Evolutionary conservation across 768 basidiomycete genomes (phyloP), one percentile per base, ranked within the genome.

Genomic region (Pleurotus sapidus): DNA sequence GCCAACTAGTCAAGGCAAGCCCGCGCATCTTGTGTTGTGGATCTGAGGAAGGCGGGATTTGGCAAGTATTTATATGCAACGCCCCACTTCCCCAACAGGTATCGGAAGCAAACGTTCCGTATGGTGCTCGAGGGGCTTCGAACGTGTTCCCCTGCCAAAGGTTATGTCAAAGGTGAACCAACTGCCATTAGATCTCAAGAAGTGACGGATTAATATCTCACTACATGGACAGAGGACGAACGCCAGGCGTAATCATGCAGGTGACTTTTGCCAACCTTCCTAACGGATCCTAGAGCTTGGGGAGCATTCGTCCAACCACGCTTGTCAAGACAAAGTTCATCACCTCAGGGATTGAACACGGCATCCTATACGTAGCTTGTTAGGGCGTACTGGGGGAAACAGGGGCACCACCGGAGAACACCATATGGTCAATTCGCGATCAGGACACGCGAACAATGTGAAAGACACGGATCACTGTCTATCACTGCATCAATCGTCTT

Each of bases 171-270:
- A 24, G 15, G 7, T 17, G 18, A 54, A 0, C 14, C 3, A n/a
- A 20, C 51, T 54, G 39, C 51, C 51, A 54, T 54, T 54, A n/a
- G 39, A 54, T 54, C 51, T 54, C 51, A 25, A 54, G 37, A 54
- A 54, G 3, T 54, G 51, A 39, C 25, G 51, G 24, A 43, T 15
- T 23, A 6, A 42, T 8, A 20, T 6, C 18, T 14, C 39, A 20
- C 39, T 38, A 54, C 42, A 25, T 54, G 51, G 51, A 23, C 51
- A 54, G 39, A 17, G 49, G 25, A 9, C 8, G 2, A 49, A 7
- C 24, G 4, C 49, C 49, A 50, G 42, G 51, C 27, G 37, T 38
- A 8, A 17, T 18, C 49, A 42, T 18, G 12, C 51, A 54, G 51
- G 37, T 54, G 51, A 54, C 51, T 37, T 39, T 23, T 17, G 39